Evolutionary conservation across 768 basidiomycete genomes (phyloP), one percentile per base, ranked within the genome.

Genomic region (Crepidotus variabilis): DNA sequence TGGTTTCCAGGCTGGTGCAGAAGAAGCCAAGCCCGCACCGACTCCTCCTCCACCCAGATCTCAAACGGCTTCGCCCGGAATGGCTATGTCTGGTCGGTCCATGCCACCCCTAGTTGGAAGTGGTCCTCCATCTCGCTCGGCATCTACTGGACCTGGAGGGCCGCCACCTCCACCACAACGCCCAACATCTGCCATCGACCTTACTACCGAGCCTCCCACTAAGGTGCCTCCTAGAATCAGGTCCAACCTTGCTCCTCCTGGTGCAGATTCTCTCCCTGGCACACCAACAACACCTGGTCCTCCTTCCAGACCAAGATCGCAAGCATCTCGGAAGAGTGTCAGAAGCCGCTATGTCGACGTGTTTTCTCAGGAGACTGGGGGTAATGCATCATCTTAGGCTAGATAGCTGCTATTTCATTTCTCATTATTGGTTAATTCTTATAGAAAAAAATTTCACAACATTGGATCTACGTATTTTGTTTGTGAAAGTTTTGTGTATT

Each of bases 331-430:
- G 73, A 87, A 88, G 58, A 88, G 85, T 61, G 73, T 90, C 54
- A 83, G 92, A 54, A 90, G 77, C 67, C 84, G 91, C 59, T 97
- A 97, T 67, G 93, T 97, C 2, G 92, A 94, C 66, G 88, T 94
- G n/a, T 87, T 94, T 70, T 85, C 88, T 61, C 80, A 86, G 63
- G 77, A 78, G 32, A 54, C 39, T 45, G 71, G 58, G 36, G 59
- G 65, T 32, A 63, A 67, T 45, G 63, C 62, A 59, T 64, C 55
- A 23, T 56, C 60, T 48, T 61, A 58, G 54, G 57, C 22, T 57
- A 61, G 51, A 52, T 16, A 51, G 47, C 50, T 33, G 51, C 33
- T 43, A 43, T 43, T 4, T 11, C 5, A 5, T 43, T 36, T 51
- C 58, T 51, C 52, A 58, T 57, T 60, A 53, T 58, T 60, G 58